Base-by-base conservation (phyloP, 192 early-diverging fungal species). In the Chytriomyces sp. region DNA sequence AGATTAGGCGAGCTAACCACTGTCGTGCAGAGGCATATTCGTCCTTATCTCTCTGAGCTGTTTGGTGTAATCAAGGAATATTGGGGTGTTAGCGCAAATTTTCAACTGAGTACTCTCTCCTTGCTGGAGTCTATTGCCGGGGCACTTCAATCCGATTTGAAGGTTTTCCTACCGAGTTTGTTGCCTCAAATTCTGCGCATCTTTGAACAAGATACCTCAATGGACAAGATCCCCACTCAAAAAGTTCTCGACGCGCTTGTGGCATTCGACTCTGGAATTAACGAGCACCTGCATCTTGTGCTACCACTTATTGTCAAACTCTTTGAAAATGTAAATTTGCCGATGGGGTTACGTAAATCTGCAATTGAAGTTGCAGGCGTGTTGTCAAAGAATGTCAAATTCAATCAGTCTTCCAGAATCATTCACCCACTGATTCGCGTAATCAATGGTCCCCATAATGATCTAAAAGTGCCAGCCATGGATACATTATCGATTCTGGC, bases 271-370 rank as follows among this genome's bases (percentile, higher is more conserved):
- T 79, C 89, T 2, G 38, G 91, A 3, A 78, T 93, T 64, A 91
- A 94, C 59, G 91, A 89, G 70, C 93, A 93, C 63, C 81, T 95
- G 78, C 90, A 92, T 70, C 75, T 95, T 30, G 84, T 94, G 14
- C 84, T 94, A 54, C 93, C 92, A 1, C 81, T 84, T 1, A 77
- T 94, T 14, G 85, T 94, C 33, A 79, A 83, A 54, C 79, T 90
- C 19, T 85, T 94, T 75, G 91, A 94, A 60, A 86, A 82, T 36
- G 74, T 79, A 2, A 85, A 82, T 37, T 79, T 79, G 3, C 86
- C 88, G 0, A 66, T 80, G 28, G 62, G 65, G 19, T 61, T 93
- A 14, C 78, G 89, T 7, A 84, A 81, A 49, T 63, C 75, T 33
- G 83, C 89, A 0, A 86, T 94, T 25, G 67, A 75, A 54, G 88